Evolutionary conservation across 495 filamentous ascomycete genomes (phyloP), one percentile per base, ranked within the genome.

Genomic region (Cercophora scortea): DNA sequence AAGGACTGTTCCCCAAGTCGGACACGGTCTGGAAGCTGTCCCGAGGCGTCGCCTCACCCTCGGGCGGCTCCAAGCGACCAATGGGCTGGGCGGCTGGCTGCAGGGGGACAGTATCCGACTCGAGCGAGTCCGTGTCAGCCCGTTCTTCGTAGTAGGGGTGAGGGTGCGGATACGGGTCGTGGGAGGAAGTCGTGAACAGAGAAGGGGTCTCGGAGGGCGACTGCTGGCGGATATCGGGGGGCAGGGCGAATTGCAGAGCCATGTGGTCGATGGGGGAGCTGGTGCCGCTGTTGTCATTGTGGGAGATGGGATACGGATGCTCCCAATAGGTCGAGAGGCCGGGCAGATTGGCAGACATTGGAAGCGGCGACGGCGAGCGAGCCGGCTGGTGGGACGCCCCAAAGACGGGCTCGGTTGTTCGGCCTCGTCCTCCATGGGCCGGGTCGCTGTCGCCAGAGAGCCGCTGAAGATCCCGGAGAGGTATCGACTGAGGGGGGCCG

Each of bases 391-490:
- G 42, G n/a, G 48, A 39, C 19, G 51, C 58, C 57, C 51, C 53
- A 62, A 64, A 58, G 67, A 39, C 55, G 59, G 49, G 50, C 65
- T 65, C 61, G 51, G 48, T 64, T 47, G 54, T 56, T 53, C 35
- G 50, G 50, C 42, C 53, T 61, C 50, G 53, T 56, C 58, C 54
- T 59, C 48, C 59, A 42, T 41, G 47, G n/a, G 17, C 48, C 42
- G 51, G 52, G 42, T 60, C 66, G 43, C 54, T 59, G 15, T 75
- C 71, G 53, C 78, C 79, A 43, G 80, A 76, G 35, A 78, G 71
- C 49, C 80, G 77, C 33, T 83, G 81, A 45, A 96, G 82, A 66
- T 95, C 84, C 65, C 86, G 86, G 45, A 96, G 74, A 45, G 91
- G 89, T 68, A 96, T 95, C 41, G 85, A 86, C 54, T 89, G 85